Evolutionary conservation across 768 basidiomycete species (phyloP).

Genomic region (Terana coerulea): DNA sequence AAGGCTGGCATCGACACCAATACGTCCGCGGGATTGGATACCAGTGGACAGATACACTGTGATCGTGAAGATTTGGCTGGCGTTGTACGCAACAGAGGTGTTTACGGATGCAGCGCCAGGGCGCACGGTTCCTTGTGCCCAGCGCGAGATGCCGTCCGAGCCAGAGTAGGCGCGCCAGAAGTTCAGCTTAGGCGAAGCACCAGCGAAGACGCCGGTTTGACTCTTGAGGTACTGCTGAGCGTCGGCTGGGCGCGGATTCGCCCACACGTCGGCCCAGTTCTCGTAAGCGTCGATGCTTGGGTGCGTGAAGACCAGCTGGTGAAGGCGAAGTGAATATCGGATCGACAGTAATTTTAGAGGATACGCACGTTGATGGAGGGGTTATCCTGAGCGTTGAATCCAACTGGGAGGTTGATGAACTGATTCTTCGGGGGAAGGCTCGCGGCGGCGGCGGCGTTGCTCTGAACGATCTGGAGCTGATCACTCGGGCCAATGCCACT

Average conservation of each 20-base stretch:
- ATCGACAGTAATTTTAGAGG: not conserved
- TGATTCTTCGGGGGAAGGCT: constrained; percentile 44
- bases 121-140: constrained; percentile 61
- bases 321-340: too few relatives aligned
- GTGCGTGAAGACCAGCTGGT: constrained; percentile 60
- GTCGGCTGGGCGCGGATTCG: constrained; percentile 50
- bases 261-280: constrained; percentile 62
- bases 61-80: constrained; percentile 55
- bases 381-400: constrained; percentile 54
- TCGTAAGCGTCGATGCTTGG: constrained; percentile 60
- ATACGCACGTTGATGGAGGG: constrained; percentile 55
- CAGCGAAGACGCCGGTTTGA: constrained; percentile 54
- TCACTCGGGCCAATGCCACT: constrained; percentile 61
- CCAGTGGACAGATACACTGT: constrained; percentile 60
- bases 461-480: constrained; percentile 48
- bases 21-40: constrained; percentile 57
- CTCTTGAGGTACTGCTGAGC: constrained; percentile 47
- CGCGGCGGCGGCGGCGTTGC: constrained; percentile 41
- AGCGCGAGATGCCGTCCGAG: constrained; percentile 44
- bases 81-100: constrained; percentile 49
- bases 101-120: constrained; percentile 53
- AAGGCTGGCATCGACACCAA: constrained; percentile 53
- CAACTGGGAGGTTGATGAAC: constrained; percentile 61
- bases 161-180: constrained; percentile 57
- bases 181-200: constrained; percentile 56